phyloP scores from a whole-genome alignment of 192 early-diverging fungal species.

The Backusella morwellensis region DNA sequence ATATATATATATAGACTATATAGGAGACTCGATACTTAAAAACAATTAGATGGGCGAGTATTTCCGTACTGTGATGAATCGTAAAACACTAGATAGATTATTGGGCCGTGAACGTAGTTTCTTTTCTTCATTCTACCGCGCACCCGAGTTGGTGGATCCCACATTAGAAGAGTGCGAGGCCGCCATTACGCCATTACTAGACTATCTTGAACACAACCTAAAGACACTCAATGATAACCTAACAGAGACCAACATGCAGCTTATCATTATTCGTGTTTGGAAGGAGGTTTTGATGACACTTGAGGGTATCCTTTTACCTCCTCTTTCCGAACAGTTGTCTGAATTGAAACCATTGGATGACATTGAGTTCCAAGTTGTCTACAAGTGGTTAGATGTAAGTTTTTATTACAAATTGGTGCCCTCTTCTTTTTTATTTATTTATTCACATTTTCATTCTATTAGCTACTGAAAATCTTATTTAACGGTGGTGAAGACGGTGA shows the following conservation, averaged over 20 bases:
- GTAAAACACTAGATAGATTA: constrained; percentile 52
- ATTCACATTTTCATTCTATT: background rate
- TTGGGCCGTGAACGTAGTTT: constrained; percentile 52
- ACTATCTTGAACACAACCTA: constrained; percentile 75
- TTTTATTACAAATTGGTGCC: too few relatives aligned
- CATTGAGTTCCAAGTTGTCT: constrained; percentile 62
- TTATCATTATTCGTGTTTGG: constrained; percentile 70
- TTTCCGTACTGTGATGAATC: constrained; percentile 61
- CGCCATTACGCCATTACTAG: constrained; percentile 65
- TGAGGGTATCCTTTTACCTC: constrained; percentile 71
- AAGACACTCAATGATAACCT: constrained; percentile 66
- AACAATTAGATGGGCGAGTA: constrained; percentile 53
- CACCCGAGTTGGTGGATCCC: constrained; percentile 32
- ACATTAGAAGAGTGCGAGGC: constrained; percentile 57
- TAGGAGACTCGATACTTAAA: too few relatives aligned
- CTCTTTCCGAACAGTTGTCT: constrained; percentile 56
- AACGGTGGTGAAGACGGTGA: constrained; percentile 70
- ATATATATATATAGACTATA: background rate
- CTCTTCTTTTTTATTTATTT: background rate
- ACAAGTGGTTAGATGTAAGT: constrained; percentile 63
- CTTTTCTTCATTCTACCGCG: constrained; percentile 28
- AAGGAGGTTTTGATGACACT: constrained; percentile 66
- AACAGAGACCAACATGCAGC: constrained; percentile 60
- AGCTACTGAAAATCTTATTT: constrained; percentile 72
- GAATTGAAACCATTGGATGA: constrained; percentile 62